phyloP scores from a whole-genome alignment of 108 stramenopile genomes.

The Nitzschia putrida region DNA sequence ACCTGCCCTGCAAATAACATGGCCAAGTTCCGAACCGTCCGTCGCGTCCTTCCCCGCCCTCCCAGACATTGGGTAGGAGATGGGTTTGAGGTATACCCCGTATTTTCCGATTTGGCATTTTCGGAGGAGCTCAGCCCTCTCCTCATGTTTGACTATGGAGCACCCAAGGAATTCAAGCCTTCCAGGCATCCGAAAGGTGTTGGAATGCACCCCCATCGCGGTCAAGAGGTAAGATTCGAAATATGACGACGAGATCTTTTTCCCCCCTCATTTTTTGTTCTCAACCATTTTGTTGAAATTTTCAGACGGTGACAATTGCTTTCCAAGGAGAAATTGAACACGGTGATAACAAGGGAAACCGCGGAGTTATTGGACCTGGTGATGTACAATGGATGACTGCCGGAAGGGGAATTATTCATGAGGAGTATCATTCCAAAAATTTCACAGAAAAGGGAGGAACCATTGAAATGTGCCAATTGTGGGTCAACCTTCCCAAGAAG shows the following conservation, averaged over 20 bases:
- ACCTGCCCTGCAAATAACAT: slow-evolving; percentile 8
- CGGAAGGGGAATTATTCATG: slow-evolving; percentile 88
- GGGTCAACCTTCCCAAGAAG: slow-evolving; percentile 81
- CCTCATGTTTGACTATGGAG: slow-evolving; percentile 87
- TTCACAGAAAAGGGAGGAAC: slow-evolving; percentile 65
- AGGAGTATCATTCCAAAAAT: slow-evolving; percentile 77
- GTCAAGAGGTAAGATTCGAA: slow-evolving; percentile 9
- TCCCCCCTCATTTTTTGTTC: background rate
- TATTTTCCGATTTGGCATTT: slow-evolving; percentile 83
- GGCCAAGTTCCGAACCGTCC: slow-evolving; percentile 40
- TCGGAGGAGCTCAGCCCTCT: slow-evolving; percentile 73
- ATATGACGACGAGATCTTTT: too few relatives aligned
- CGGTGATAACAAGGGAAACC: slow-evolving; percentile 77
- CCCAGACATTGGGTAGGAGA: slow-evolving; percentile 82
- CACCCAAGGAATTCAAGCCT: slow-evolving; percentile 60
- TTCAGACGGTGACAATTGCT: slow-evolving; percentile 91
- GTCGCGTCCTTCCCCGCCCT: slow-evolving; percentile 41
- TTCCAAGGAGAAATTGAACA: slow-evolving; percentile 91
- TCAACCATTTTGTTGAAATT: slow-evolving; percentile 40
- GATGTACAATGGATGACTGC: slow-evolving; percentile 98
- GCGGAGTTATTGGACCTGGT: slow-evolving; percentile 66
- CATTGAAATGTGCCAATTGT: slow-evolving; percentile 87
- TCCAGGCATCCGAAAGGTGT: slow-evolving; percentile 52
- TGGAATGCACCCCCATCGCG: slow-evolving; percentile 85
- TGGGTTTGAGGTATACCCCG: slow-evolving; percentile 78